Base-by-base conservation (phyloP, 768 basidiomycete species). In the Galerina sulciceps region DNA sequence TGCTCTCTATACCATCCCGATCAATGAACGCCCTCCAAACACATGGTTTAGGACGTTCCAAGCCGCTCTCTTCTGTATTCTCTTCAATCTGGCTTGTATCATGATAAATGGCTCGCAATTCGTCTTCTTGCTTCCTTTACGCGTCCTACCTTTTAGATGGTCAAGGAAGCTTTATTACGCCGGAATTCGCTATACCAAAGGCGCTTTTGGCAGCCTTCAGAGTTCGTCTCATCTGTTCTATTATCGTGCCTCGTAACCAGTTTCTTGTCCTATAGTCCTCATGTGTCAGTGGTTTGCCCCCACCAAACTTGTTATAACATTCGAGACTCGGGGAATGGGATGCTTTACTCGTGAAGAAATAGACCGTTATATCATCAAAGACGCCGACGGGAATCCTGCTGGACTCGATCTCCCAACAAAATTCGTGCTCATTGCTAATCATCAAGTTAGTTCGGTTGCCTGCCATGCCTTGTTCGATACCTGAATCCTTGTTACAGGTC, bases 341-440 rank as follows among this genome's bases (percentile, higher is more conserved):
- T 78, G 79, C 38, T 82, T 93, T 67, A 82, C 84, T 10, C 69
- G 76, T 20, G 80, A 85, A 57, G 85, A 92, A 34, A 77, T 91
- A 20, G 79, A 84, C 23, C 67, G 71, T 9, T 73, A 91, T 17
- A 81, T 89, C 13, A 71, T 84, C 38, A 84, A 80, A 54, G 82
- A 92, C 65, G 65, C 68, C 22, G 69, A 73, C 1, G 93, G 93
- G 8, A 75, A 77, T 36, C 80, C 90, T 34, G 70, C 81, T 2
- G 80, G 78, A 8, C 74, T 98, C 53, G 82, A 86, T 55, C 73
- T 97, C 15, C 93, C 94, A 1, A 83, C 83, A 62, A 89, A 93
- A 70, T 83, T 88, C 35, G 88, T 99, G 22, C 74, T 94, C 61
- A 92, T 95, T 65, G 86, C 93, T 13, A 99, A 99, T 71, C 96